phyloP scores from a whole-genome alignment of 1,284 basidiomycete species.

The Peniophora sp. region DNA sequence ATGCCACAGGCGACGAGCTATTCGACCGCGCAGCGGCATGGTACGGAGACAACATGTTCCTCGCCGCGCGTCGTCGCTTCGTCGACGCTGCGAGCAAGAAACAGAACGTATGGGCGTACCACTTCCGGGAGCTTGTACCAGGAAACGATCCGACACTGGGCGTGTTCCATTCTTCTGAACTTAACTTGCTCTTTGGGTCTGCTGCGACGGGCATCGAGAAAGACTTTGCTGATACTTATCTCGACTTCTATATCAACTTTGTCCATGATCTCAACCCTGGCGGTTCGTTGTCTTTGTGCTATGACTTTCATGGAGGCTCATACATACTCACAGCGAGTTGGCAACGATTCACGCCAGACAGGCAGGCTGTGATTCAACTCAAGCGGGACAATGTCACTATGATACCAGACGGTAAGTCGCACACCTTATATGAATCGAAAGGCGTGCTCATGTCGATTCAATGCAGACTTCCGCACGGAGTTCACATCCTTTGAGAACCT shows the following conservation, averaged over 20 bases:
- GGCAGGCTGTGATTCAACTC: slow-evolving; percentile 15
- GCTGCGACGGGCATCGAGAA: not conserved
- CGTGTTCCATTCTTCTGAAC: not conserved
- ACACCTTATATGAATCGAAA: not conserved
- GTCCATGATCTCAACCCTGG: not conserved
- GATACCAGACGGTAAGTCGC: slow-evolving; percentile 15
- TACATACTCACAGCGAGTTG: slow-evolving; percentile 6
- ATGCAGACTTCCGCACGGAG: slow-evolving; percentile 36
- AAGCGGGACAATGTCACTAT: slow-evolving; percentile 16
- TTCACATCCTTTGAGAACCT: slow-evolving; percentile 37
- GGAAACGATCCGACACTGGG: not conserved
- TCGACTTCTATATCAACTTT: not conserved
- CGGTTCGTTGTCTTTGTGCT: not conserved
- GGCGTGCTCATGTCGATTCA: not conserved
- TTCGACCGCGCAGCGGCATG: not conserved
- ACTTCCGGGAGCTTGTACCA: not conserved
- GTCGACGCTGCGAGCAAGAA: not conserved
- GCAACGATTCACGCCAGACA: slow-evolving; percentile 12
- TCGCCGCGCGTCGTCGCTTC: not conserved
- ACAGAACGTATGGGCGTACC: not conserved
- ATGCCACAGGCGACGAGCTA: not conserved
- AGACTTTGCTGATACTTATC: not conserved
- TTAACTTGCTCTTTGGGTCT: not conserved
- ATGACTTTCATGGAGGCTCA: too few species aligned
- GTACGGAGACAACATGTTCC: not conserved